Conservation (phyloP, 1,284 basidiomycete genomes). For the Ganoderma multipileum region DNA sequence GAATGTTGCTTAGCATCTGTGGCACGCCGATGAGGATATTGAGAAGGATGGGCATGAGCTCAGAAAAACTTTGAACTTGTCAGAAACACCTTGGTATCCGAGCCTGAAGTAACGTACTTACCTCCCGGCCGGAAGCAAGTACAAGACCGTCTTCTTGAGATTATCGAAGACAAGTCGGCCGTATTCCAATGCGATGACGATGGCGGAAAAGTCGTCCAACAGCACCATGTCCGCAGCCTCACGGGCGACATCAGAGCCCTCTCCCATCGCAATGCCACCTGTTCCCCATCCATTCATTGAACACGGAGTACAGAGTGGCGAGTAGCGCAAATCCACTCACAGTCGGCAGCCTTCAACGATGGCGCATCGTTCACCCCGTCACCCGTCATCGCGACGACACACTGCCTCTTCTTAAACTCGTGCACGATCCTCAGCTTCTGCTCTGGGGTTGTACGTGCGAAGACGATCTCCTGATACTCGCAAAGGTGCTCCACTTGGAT, state of each 20-base stretch:
- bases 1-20: conserved; percentile 57
- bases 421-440: conserved; percentile 77
- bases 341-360: conserved; percentile 58
- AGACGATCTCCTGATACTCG: conserved; percentile 71
- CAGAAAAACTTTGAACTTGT: conserved; percentile 53
- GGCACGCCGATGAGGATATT: conserved; percentile 52
- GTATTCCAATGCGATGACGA: conserved; percentile 55
- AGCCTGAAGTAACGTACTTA: conserved; percentile 15
- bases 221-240: conserved; percentile 56
- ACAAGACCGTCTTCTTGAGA: conserved; percentile 57
- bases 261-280: conserved; percentile 59
- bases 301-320: neutral
- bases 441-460: conserved; percentile 74
- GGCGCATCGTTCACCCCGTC: conserved; percentile 78
- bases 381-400: conserved; percentile 60
- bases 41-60: conserved; percentile 70
- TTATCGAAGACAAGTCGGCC: conserved; percentile 72
- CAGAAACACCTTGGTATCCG: neutral
- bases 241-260: conserved; percentile 54
- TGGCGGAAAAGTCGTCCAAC: conserved; percentile 54
- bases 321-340: conserved; percentile 6
- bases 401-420: conserved; percentile 56
- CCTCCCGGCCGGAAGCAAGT: conserved; percentile 55
- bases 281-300: neutral
- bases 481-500: conserved; percentile 53